Evolutionary conservation across 768 basidiomycete species (phyloP).

Genomic region (Leccinum truebloodii): DNA sequence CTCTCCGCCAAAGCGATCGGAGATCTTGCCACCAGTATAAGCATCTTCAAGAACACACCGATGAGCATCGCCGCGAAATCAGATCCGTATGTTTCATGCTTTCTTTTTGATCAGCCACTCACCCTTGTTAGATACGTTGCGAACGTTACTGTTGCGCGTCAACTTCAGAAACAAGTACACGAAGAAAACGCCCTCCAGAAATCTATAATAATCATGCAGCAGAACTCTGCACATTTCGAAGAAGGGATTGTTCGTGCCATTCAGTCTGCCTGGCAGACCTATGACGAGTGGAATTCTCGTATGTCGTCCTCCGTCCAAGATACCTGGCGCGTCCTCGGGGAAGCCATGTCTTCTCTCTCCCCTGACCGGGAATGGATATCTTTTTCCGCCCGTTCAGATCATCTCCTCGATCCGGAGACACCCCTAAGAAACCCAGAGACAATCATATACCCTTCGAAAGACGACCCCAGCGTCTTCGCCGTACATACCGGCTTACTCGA

Average conservation of each 20-base stretch:
- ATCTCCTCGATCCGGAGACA: constrained; percentile 95
- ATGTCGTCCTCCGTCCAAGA: constrained; percentile 73
- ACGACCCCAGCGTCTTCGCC: constrained; percentile 80
- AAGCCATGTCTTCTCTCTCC: constrained; percentile 74
- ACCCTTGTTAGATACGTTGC: constrained; percentile 52
- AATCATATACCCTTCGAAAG: constrained; percentile 87
- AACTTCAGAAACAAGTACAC: constrained; percentile 89
- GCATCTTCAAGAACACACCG: constrained; percentile 94
- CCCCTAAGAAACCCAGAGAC: constrained; percentile 78
- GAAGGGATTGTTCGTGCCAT: constrained; percentile 93
- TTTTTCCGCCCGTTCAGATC: constrained; percentile 90
- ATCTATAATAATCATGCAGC: constrained; percentile 96
- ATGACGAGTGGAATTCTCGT: constrained; percentile 90
- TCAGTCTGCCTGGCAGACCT: constrained; percentile 97
- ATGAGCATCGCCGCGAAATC: constrained; percentile 69
- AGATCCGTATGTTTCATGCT: constrained; percentile 13
- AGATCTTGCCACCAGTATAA: constrained; percentile 84
- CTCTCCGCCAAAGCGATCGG: constrained; percentile 81
- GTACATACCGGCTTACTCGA: constrained; percentile 91
- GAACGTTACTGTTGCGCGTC: constrained; percentile 71
- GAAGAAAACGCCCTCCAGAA: constrained; percentile 99
- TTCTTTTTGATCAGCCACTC: background rate
- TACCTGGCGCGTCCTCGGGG: constrained; percentile 69
- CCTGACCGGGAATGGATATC: constrained; percentile 95
- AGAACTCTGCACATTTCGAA: constrained; percentile 95